Conservation (phyloP, 2,329 filamentous ascomycete species). For the Fusarium sp. region DNA sequence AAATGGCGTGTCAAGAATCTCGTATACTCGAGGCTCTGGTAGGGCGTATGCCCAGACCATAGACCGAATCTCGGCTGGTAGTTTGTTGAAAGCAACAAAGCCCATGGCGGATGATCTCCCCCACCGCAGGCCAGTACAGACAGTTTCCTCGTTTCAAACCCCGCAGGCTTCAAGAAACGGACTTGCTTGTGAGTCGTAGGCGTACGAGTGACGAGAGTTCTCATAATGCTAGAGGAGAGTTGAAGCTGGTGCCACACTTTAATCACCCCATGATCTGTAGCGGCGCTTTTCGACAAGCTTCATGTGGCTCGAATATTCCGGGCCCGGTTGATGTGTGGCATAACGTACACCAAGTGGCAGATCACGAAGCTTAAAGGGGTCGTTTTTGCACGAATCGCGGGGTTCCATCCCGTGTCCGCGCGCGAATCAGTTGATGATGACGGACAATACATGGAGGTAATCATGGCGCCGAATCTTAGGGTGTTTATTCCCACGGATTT, state of each 20-base stretch:
- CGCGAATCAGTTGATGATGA: neutral
- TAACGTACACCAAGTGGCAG: neutral
- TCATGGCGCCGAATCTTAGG: neutral
- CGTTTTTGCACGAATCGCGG: slow-evolving; percentile 40
- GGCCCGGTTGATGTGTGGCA: slow-evolving; percentile 16
- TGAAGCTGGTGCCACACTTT: slow-evolving; percentile 2
- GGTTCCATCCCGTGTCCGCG: neutral
- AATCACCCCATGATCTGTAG: slow-evolving; percentile 36
- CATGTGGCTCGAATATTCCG: slow-evolving; percentile 24
- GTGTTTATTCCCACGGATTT: neutral
- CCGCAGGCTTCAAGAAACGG: neutral
- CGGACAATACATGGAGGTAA: neutral
- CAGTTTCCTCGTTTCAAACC: neutral
- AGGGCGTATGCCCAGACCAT: slow-evolving; percentile 36
- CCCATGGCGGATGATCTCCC: slow-evolving; percentile 9
- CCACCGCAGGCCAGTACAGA: neutral
- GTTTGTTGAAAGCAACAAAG: slow-evolving; percentile 28
- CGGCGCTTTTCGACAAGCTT: slow-evolving; percentile 5
- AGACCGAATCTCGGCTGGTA: slow-evolving; percentile 36
- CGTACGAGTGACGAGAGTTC: neutral
- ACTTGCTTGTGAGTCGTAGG: slow-evolving; percentile 8
- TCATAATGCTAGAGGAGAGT: neutral
- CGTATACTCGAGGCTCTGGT: slow-evolving; percentile 36
- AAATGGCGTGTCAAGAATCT: slow-evolving; percentile 36
- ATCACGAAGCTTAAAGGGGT: slow-evolving; percentile 13